Base-by-base conservation (phyloP, 2,329 filamentous ascomycete species). In the Didymella pinodella region DNA sequence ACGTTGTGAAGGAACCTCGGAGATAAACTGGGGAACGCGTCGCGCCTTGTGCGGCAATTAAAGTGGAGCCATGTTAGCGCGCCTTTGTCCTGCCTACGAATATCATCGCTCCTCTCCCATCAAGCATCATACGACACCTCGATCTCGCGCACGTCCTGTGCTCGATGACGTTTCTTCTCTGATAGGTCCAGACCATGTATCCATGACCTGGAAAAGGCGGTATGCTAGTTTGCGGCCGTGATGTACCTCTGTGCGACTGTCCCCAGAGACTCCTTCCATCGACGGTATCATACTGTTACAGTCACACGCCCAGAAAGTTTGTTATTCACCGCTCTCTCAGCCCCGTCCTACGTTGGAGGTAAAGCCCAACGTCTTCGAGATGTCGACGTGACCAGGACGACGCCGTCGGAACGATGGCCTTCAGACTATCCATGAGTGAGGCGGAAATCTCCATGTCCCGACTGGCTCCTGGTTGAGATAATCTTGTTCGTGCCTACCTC, bases 11-110 rank as follows among this genome's bases (percentile, higher is more conserved):
- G 38, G 25, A 41, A 25, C 38, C 38, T 25, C 38, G 38, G 38
- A 22, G 38, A 41, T 41, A 25, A 41, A 41, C 38, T 44, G 41
- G 41, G 10, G 25, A 44, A 32, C 43, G 63, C 60, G 63, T 65
- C 48, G 28, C 43, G 48, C 41, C 29, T 34, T 31, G 22, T 20
- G 18, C n/a, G 45, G 25, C 41, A 16, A 20, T 28, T 12, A 36
- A 29, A 38, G 51, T 43, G 41, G 51, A 45, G 48, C 49, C 0
- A 6, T 7, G 31, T 22, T 31, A 34, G 18, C 29, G 29, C 18
- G 29, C 11, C 28, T 29, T 22, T 32, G 28, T 14, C 28, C n/a
- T 18, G 18, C 7, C 4, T n/a, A 14, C n/a, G 8, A 40, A 40
- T 18, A 40, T 11, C 7, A 40, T 8, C 16, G 16, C n/a, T 20